Conservation (phyloP, 805 yeast genomes). For the Wickerhamomyces ciferrii region DNA sequence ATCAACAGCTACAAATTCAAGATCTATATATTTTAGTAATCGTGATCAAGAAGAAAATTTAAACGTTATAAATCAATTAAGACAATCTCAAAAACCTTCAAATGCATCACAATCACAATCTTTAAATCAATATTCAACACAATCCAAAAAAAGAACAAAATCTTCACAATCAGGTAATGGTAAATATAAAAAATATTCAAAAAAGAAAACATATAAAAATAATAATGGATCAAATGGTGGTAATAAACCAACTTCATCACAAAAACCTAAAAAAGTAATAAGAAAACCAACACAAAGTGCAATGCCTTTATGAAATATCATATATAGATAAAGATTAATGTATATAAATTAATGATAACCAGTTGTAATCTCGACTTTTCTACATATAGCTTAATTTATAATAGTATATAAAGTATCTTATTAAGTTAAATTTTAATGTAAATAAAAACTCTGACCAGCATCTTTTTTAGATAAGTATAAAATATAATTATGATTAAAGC, state of each 20-base stretch:
- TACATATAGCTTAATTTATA: no score
- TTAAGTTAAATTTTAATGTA: no score
- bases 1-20: slow-evolving; percentile 7
- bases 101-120: background rate
- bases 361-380: no score
- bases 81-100: slow-evolving; percentile 14
- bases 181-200: background rate
- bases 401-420: no score
- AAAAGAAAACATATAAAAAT: background rate
- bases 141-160: background rate
- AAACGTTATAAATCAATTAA: slow-evolving; percentile 14
- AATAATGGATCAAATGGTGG: background rate
- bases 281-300: background rate
- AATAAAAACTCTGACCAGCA: no score
- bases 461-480: no score
- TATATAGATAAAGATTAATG: background rate
- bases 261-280: background rate
- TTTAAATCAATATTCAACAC: background rate
- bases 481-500: no score
- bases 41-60: slow-evolving; percentile 9
- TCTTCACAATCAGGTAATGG: background rate
- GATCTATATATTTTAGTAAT: slow-evolving; percentile 14
- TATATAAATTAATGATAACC: no score
- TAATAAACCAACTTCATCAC: background rate
- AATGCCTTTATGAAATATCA: background rate